A percentile compares a stretch with the other conserved stretches of the same genome.
Conservation (phyloP, 805 yeast genomes). For the Metschnikowia aberdeeniae region DNA sequence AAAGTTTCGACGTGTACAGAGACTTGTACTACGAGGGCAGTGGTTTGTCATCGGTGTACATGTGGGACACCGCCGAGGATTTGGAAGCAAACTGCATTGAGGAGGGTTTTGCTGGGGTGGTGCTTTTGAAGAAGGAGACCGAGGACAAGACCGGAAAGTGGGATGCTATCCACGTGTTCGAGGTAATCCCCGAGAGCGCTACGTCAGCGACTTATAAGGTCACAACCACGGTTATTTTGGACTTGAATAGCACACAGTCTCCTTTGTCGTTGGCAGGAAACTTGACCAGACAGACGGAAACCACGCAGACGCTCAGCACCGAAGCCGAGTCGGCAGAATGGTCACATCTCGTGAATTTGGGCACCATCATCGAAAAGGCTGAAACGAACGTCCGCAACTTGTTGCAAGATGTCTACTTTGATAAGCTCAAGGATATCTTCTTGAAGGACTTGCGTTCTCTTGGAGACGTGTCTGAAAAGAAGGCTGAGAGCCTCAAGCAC, state of each 20-base stretch:
- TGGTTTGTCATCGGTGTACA: slow-evolving; percentile 81
- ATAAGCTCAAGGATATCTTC: slow-evolving; percentile 85
- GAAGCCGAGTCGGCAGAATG: slow-evolving; percentile 42
- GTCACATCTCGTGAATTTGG: slow-evolving; percentile 82
- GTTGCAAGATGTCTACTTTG: slow-evolving; percentile 91
- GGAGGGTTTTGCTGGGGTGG: slow-evolving; percentile 86
- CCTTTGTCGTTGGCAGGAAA: slow-evolving; percentile 65
- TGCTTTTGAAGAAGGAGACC: slow-evolving; percentile 69
- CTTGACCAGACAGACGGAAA: slow-evolving; percentile 78
- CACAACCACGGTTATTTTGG: slow-evolving; percentile 85
- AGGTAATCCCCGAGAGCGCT: slow-evolving; percentile 46
- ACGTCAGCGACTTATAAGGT: slow-evolving; percentile 54
- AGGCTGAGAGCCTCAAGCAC: slow-evolving; percentile 30
- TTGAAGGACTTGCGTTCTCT: slow-evolving; percentile 40
- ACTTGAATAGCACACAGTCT: slow-evolving; percentile 32
- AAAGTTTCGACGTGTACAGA: slow-evolving; percentile 86
- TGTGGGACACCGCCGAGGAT: slow-evolving; percentile 82
- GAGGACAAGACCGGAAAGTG: slow-evolving; percentile 56
- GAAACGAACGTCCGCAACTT: slow-evolving; percentile 83
- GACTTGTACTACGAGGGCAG: slow-evolving; percentile 90
- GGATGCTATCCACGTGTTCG: slow-evolving; percentile 95
- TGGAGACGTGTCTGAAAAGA: slow-evolving; percentile 31
- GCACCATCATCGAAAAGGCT: slow-evolving; percentile 79
- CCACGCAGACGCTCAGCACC: slow-evolving; percentile 39
- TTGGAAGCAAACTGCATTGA: slow-evolving; percentile 32